phyloP scores from a whole-genome alignment of 192 early-diverging fungal species.

The Gaertneriomyces sp. region DNA sequence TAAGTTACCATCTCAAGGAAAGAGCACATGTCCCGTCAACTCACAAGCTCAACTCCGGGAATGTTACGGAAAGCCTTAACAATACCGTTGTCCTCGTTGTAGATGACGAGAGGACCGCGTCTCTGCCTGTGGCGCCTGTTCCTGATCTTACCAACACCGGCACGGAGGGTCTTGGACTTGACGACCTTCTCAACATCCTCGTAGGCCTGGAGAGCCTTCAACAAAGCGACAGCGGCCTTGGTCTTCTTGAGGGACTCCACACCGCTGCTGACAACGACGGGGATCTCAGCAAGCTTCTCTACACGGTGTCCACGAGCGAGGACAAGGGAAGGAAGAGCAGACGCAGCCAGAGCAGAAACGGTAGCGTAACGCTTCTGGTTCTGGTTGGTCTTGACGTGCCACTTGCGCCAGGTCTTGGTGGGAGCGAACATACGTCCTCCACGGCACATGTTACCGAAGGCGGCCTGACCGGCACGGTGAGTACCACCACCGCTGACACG shows the following conservation, averaged over 20 bases:
- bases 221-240: slow-evolving; percentile 86
- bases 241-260: slow-evolving; percentile 84
- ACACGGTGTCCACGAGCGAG: slow-evolving; percentile 97
- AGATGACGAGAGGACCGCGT: slow-evolving; percentile 95
- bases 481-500: slow-evolving; percentile 96
- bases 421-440: slow-evolving; percentile 99
- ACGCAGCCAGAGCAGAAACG: slow-evolving; percentile 94
- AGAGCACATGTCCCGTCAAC: neutral
- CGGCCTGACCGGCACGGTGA: slow-evolving; percentile 95
- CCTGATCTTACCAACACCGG: slow-evolving; percentile 94
- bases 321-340: slow-evolving; percentile 85
- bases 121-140: slow-evolving; percentile 95
- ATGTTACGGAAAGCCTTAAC: slow-evolving; percentile 96
- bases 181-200: slow-evolving; percentile 91
- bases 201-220: slow-evolving; percentile 92
- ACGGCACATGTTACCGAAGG: slow-evolving; percentile 99
- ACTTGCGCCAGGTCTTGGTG: slow-evolving; percentile 99
- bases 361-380: slow-evolving; percentile 98
- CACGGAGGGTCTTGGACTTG: slow-evolving; percentile 92
- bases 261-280: slow-evolving; percentile 78
- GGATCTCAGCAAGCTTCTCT: slow-evolving; percentile 87
- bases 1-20: neutral
- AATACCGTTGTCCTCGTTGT: slow-evolving; percentile 90
- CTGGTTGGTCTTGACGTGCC: slow-evolving; percentile 98
- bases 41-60: slow-evolving; percentile 91